Evolutionary conservation across 352 stramenopile species (phyloP), one percentile per base, ranked within the genome.

Genomic region (Thraustochytrium sp.): DNA sequence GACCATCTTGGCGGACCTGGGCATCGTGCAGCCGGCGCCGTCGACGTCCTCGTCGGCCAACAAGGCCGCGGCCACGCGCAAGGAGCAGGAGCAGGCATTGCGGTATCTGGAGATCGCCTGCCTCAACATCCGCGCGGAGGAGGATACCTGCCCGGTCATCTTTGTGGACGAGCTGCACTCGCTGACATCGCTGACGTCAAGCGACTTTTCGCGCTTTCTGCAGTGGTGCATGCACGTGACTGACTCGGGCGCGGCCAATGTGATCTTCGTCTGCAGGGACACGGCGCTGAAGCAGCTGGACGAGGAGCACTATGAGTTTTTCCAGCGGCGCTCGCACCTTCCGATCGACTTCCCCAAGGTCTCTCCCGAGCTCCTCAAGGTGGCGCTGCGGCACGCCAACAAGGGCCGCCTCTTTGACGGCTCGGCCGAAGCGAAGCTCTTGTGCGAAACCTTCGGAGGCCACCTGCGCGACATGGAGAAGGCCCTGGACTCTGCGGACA

Each of bases 401-500:
- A 55, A 82, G 26, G 72, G 72, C n/a, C 34, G 34, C 8, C 26
- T 68, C 13, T 64, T 82, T 46, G 72, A 82, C 34, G 72, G 72
- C 23, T 16, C 72, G 9, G 72, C 34, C 34, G 72, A 82, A 36
- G 48, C 72, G 18, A 82, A 68, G 40, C 40, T 82, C 0, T 29
- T 82, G 8, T 63, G 48, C 37, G 31, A 64, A 11, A 82, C 72
- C 8, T 82, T 82, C 36, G 72, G 72, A 3, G 72, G 72, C 11
- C 72, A 82, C 21, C 49, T 82, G 34, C 72, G 72, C 72, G 72
- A 82, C 72, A 82, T 82, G 49, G 72, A 82, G 46, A 82, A 82
- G 72, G 72, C 72, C 16, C 38, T 82, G 8, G 72, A 82, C 37
- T 82, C 46, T 18, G 72, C 72, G 23, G 72, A 82, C 46, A 82